Percentiles rank a stretch among this genome's conserved stretches.
These are phyloP conservation scores for Stagonosporopsis chrysanthemi DNA, from an alignment of 2,329 filamentous ascomycete species.

Conservation along the genomic window DNA sequence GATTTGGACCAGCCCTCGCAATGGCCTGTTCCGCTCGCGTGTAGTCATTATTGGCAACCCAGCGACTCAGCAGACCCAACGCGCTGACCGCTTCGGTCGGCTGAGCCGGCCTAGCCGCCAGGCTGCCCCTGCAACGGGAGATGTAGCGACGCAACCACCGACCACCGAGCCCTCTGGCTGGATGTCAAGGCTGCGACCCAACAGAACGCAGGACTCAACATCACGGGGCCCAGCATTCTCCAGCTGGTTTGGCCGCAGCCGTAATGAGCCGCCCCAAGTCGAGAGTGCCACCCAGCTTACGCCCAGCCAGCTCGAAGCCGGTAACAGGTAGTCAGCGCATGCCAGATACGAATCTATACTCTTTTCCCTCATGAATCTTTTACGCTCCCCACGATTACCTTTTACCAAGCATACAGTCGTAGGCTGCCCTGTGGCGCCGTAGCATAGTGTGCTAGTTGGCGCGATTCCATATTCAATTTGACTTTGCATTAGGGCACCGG, in stretches of 20 bases:
- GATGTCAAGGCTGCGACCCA: conserved; percentile 32
- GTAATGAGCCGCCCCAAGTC: conserved; percentile 26
- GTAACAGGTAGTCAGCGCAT: conserved; percentile 34
- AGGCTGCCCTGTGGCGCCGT: not conserved
- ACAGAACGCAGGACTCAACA: conserved; percentile 17
- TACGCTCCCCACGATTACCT: conserved; percentile 12
- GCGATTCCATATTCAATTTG: not conserved
- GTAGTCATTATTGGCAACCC: conserved; percentile 35
- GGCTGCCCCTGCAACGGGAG: conserved; percentile 24
- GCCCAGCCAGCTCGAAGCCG: conserved; percentile 49
- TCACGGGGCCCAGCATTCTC: conserved; percentile 25
- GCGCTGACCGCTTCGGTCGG: conserved; percentile 31
- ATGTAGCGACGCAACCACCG: conserved; percentile 22
- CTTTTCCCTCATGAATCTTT: conserved; percentile 6
- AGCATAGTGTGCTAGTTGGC: not conserved
- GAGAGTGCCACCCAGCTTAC: conserved; percentile 33
- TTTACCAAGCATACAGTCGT: conserved; percentile 8
- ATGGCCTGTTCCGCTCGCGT: conserved; percentile 45
- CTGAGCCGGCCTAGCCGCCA: conserved; percentile 38
- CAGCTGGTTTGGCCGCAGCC: conserved; percentile 40
- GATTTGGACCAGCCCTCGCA: conserved; percentile 42
- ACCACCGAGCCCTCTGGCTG: conserved; percentile 27
- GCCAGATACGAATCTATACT: conserved; percentile 14
- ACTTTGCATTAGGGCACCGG: not conserved
- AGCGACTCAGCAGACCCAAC: conserved; percentile 19